Conservation (phyloP, 1,284 basidiomycete species). For the Cerrena zonata region DNA sequence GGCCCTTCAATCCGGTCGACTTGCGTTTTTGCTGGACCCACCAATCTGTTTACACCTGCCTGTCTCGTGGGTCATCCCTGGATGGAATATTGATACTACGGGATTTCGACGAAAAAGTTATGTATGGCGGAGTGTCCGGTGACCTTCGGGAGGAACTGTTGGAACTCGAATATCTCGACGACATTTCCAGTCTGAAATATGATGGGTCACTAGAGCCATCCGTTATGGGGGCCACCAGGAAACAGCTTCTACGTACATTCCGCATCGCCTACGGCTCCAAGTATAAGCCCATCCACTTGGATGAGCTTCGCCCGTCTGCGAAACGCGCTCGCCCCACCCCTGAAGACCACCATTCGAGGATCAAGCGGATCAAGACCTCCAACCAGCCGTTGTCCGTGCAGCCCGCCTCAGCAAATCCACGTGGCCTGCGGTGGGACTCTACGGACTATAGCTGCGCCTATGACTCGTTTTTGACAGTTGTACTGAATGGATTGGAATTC, state of each 20-base stretch:
- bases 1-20: constrained; percentile 29
- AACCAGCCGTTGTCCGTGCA: too few relatives aligned
- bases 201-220: too few relatives aligned
- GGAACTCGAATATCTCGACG: constrained; percentile 29
- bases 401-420: too few relatives aligned
- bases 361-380: too few relatives aligned
- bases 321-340: too few relatives aligned
- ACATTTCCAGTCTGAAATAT: constrained; percentile 25
- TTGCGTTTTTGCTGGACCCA: constrained; percentile 25
- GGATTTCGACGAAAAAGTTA: constrained; percentile 20
- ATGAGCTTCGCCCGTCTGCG: too few relatives aligned
- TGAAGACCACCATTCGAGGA: too few relatives aligned
- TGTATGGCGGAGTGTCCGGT: constrained; percentile 16
- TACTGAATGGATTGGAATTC: background rate
- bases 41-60: constrained; percentile 31
- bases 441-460: constrained; percentile 8
- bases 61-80: constrained; percentile 29
- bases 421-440: constrained; percentile 4
- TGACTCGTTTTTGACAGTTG: constrained; percentile 15
- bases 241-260: too few relatives aligned
- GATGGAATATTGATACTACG: constrained; percentile 31
- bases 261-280: too few relatives aligned
- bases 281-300: too few relatives aligned
- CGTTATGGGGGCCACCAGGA: too few relatives aligned
- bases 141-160: constrained; percentile 26